These are phyloP conservation scores for Bombardia bombarda DNA, from an alignment of 495 filamentous ascomycete species.

Conservation along the genomic window DNA sequence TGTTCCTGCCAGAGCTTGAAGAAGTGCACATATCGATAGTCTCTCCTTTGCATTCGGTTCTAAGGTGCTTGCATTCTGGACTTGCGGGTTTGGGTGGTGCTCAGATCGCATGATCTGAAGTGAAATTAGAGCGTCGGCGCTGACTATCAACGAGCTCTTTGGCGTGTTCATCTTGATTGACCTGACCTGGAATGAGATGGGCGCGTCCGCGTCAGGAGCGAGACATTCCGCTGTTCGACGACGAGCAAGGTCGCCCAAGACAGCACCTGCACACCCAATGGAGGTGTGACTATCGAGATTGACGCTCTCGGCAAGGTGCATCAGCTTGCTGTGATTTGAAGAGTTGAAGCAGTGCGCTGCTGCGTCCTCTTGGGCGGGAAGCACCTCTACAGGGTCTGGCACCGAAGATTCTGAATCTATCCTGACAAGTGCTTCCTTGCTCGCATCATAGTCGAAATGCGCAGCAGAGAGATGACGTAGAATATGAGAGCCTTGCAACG, in stretches of 20 bases:
- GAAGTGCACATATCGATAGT: constrained; percentile 82
- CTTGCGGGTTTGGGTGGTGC: constrained; percentile 75
- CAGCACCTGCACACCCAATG: constrained; percentile 73
- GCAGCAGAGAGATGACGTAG: constrained; percentile 62
- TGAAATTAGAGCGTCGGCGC: constrained; percentile 67
- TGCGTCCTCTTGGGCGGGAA: constrained; percentile 41
- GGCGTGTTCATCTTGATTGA: constrained; percentile 72
- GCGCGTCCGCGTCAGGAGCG: constrained; percentile 43
- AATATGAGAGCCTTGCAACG: constrained; percentile 50
- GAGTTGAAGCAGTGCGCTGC: constrained; percentile 42
- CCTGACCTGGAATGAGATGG: constrained; percentile 49
- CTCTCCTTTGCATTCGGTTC: constrained; percentile 73
- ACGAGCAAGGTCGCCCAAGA: constrained; percentile 72
- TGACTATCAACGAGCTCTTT: constrained; percentile 75
- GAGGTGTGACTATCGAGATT: constrained; percentile 64
- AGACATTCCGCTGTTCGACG: constrained; percentile 53
- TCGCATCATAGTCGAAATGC: constrained; percentile 71
- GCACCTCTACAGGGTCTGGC: constrained; percentile 47
- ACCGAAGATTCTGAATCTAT: constrained; percentile 42
- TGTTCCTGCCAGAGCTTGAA: constrained; percentile 68
- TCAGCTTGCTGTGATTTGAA: constrained; percentile 53
- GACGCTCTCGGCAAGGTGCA: constrained; percentile 65
- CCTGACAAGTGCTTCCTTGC: constrained; percentile 57
- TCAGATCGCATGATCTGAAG: constrained; percentile 84
- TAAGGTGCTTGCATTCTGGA: constrained; percentile 63